A percentile compares a stretch with the other conserved stretches of the same genome.
phyloP scores from a whole-genome alignment of 495 filamentous ascomycete genomes.

The Sporormia fimetaria region DNA sequence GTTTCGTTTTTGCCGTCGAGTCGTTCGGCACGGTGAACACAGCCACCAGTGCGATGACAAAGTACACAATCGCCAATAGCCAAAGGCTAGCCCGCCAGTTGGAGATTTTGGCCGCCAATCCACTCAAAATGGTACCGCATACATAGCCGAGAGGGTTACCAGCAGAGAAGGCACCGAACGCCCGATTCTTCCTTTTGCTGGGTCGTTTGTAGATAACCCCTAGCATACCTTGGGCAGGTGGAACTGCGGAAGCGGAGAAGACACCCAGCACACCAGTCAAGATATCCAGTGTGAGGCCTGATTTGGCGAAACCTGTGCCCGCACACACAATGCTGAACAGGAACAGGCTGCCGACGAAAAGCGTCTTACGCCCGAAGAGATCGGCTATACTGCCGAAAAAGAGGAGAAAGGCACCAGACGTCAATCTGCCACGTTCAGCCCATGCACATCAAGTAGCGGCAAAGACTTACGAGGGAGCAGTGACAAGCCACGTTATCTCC shows the following conservation, averaged over 20 bases:
- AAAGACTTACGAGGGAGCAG: constrained; percentile 44
- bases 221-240: constrained; percentile 54
- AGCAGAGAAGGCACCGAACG: constrained; percentile 56
- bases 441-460: neutral
- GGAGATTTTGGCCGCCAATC: constrained; percentile 54
- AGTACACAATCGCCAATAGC: constrained; percentile 51
- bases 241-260: constrained; percentile 51
- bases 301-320: constrained; percentile 49
- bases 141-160: constrained; percentile 63
- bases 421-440: constrained; percentile 37
- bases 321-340: constrained; percentile 49
- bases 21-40: constrained; percentile 56
- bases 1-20: constrained; percentile 36
- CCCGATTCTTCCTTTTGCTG: constrained; percentile 52
- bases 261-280: constrained; percentile 54
- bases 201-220: constrained; percentile 53
- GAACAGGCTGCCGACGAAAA: constrained; percentile 56
- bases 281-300: constrained; percentile 52
- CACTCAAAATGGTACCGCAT: constrained; percentile 53
- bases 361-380: constrained; percentile 56
- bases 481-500: constrained; percentile 57
- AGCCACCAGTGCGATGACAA: constrained; percentile 46
- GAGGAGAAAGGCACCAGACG: constrained; percentile 59
- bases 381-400: constrained; percentile 65
- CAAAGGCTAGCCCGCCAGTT: constrained; percentile 59